Conservation (phyloP, 2,329 filamentous ascomycete species). For the Phyllosticta capitalensis region DNA sequence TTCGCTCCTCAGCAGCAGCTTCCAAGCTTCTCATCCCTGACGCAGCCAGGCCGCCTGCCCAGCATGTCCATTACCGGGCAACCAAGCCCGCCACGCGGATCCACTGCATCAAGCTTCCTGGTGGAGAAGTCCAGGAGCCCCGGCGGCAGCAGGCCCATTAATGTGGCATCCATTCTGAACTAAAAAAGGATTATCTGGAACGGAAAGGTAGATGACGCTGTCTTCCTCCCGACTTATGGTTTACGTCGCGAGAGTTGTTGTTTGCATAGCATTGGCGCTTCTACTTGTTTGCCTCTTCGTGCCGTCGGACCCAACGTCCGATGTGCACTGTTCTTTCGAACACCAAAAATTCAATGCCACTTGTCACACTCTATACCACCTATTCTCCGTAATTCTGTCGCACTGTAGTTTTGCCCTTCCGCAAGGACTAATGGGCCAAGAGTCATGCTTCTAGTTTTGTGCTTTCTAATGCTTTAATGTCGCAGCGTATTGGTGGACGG, state of each 20-base stretch:
- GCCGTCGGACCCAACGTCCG: background rate
- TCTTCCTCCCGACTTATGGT: background rate
- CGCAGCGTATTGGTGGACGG: background rate
- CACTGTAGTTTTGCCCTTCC: background rate
- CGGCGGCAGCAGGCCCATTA: slow-evolving; percentile 4
- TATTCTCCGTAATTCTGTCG: background rate
- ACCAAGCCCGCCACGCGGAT: background rate
- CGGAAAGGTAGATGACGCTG: background rate
- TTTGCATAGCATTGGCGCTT: slow-evolving; percentile 11
- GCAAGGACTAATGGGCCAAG: background rate
- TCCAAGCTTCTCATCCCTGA: slow-evolving; percentile 24
- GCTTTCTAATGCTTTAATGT: background rate
- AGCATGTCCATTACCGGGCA: background rate
- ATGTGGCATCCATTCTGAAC: slow-evolving; percentile 7
- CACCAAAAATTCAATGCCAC: background rate
- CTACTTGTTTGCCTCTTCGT: background rate
- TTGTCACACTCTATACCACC: slow-evolving; percentile 7
- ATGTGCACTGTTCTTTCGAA: background rate
- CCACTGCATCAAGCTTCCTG: slow-evolving; percentile 14
- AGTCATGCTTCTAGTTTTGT: background rate
- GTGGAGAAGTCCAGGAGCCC: slow-evolving; percentile 8
- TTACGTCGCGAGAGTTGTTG: background rate
- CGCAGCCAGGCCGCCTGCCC: slow-evolving; percentile 20
- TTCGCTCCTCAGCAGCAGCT: slow-evolving; percentile 21
- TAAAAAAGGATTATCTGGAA: background rate